Percentiles rank a stretch among this genome's conserved stretches.
These are phyloP conservation scores for Aspergillus steynii DNA, from an alignment of 495 filamentous ascomycete genomes.

Conservation along the genomic window DNA sequence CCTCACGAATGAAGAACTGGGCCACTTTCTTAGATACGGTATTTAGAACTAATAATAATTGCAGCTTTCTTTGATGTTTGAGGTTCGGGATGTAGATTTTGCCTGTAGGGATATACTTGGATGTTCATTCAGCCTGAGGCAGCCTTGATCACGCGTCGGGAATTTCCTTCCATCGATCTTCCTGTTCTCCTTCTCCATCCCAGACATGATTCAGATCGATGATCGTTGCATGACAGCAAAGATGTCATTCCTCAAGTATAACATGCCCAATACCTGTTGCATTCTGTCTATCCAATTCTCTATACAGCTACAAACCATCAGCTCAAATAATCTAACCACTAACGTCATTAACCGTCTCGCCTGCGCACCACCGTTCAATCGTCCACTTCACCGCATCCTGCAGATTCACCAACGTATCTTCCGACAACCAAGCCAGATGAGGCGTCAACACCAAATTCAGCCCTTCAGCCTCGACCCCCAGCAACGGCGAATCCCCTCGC, in stretches of 20 bases:
- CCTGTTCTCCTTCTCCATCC: too few species aligned
- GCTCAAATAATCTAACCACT: background rate
- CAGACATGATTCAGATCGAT: too few species aligned
- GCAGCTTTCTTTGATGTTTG: slow-evolving; percentile 8
- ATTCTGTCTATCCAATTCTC: too few species aligned
- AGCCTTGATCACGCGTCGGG: background rate
- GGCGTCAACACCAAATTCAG: slow-evolving; percentile 39
- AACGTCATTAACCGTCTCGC: slow-evolving; percentile 14
- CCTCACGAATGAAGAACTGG: slow-evolving; percentile 11
- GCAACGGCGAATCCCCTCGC: slow-evolving; percentile 21
- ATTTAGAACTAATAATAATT: slow-evolving; percentile 29
- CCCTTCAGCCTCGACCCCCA: slow-evolving; percentile 18
- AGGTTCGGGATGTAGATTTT: slow-evolving; percentile 3
- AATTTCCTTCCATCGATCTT: too few species aligned
- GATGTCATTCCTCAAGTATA: too few species aligned
- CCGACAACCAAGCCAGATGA: slow-evolving; percentile 44
- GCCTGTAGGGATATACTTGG: too few species aligned
- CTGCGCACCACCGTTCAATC: slow-evolving; percentile 20
- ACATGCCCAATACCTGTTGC: too few species aligned
- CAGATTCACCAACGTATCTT: slow-evolving; percentile 37
- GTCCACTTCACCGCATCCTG: slow-evolving; percentile 28
- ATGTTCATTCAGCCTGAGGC: background rate
- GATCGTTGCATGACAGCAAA: too few species aligned
- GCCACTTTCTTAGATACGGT: slow-evolving; percentile 21
- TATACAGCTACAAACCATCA: background rate